phyloP scores from a whole-genome alignment of 495 filamentous ascomycete species.

The Hapsidospora chrysogenum region DNA sequence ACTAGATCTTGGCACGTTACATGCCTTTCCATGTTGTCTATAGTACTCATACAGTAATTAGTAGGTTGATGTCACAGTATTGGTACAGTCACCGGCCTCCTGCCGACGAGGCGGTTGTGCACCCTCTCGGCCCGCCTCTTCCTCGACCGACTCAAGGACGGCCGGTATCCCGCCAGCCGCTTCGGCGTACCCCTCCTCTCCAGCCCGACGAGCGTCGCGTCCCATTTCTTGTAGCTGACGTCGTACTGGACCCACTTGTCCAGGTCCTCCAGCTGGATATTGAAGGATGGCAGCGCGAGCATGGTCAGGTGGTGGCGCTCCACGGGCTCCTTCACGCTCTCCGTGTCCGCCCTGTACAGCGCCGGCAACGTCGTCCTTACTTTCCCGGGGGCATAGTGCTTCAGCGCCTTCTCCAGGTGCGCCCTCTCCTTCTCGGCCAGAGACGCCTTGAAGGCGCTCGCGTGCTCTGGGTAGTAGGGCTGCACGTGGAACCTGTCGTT shows the following conservation, averaged over 20 bases:
- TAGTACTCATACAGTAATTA: too few relatives aligned
- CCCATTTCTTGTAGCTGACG: slow-evolving; percentile 29
- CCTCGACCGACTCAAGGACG: neutral
- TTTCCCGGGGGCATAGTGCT: slow-evolving; percentile 28
- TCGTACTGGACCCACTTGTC: slow-evolving; percentile 25
- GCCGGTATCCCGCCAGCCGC: too few relatives aligned
- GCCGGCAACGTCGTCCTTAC: slow-evolving; percentile 37
- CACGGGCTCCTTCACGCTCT: neutral
- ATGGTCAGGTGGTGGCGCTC: slow-evolving; percentile 11
- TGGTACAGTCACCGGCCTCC: too few relatives aligned
- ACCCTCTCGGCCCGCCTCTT: too few relatives aligned
- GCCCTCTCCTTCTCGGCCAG: slow-evolving; percentile 9
- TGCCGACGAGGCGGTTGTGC: too few relatives aligned
- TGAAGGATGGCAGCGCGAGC: slow-evolving; percentile 34
- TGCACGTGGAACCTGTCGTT: slow-evolving; percentile 23
- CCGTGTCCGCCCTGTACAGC: slow-evolving; percentile 15
- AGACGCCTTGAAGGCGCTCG: slow-evolving; percentile 22
- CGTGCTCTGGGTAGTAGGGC: slow-evolving; percentile 32
- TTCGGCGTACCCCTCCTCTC: too few relatives aligned
- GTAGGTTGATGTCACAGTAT: too few relatives aligned
- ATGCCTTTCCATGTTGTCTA: too few relatives aligned
- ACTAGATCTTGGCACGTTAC: too few relatives aligned
- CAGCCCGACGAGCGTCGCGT: slow-evolving; percentile 13
- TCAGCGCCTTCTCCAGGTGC: slow-evolving; percentile 17
- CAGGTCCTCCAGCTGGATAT: slow-evolving; percentile 13